These are phyloP conservation scores for Tothia fuscella DNA, from an alignment of 2,329 filamentous ascomycete genomes.

Conservation along the genomic window DNA sequence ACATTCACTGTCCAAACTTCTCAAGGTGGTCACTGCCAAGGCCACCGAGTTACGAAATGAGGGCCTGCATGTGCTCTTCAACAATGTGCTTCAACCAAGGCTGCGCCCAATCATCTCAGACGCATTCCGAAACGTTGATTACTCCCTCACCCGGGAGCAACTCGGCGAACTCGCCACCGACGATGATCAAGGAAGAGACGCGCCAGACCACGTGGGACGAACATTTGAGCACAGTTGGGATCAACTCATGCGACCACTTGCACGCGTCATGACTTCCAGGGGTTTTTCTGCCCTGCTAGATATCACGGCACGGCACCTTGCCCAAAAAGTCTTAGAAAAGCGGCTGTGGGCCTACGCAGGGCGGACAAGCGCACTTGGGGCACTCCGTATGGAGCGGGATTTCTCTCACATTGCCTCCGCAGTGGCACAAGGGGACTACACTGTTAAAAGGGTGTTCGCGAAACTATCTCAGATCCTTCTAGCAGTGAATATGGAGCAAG, in stretches of 20 bases:
- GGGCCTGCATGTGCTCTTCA: no score
- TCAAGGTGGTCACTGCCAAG: conserved; percentile 63
- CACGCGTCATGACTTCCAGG: conserved; percentile 79
- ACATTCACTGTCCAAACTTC: conserved; percentile 47
- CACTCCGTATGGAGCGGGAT: conserved; percentile 74
- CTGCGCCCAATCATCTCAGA: conserved; percentile 76
- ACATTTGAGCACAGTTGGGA: conserved; percentile 83
- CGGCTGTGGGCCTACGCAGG: conserved; percentile 71
- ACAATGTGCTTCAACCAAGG: conserved; percentile 74
- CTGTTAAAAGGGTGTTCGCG: conserved; percentile 63
- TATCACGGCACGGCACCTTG: no score
- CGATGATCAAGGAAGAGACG: conserved; percentile 43
- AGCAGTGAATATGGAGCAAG: conserved; percentile 88
- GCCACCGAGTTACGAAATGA: no score
- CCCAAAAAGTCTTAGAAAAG: conserved; percentile 75
- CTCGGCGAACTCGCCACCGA: conserved; percentile 38
- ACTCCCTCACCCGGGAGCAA: conserved; percentile 55
- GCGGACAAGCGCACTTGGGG: conserved; percentile 68
- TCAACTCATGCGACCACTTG: conserved; percentile 70
- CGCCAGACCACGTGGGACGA: conserved; percentile 62
- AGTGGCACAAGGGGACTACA: conserved; percentile 60
- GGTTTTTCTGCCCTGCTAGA: conserved; percentile 60
- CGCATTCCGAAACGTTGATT: conserved; percentile 85
- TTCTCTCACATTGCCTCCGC: conserved; percentile 61
- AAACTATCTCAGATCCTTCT: conserved; percentile 70